These are phyloP conservation scores for Pleurozium schreberi DNA, from an alignment of 225 moss, liverwort and hornwort species.

Conservation along the genomic window DNA sequence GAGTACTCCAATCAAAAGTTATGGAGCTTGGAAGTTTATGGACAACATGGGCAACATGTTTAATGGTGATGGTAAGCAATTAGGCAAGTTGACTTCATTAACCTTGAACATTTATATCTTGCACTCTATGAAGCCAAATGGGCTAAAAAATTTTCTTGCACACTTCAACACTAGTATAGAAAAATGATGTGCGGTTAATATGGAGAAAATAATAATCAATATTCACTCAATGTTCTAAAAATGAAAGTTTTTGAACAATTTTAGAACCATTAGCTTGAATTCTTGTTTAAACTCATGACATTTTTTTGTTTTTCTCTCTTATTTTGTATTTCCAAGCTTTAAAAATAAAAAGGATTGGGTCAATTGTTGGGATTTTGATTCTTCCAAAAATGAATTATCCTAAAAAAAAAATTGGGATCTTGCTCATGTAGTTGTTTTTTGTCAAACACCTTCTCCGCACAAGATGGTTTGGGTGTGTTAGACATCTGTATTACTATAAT, in stretches of 20 bases:
- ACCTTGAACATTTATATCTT: rapidly evolving
- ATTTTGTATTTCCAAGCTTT: background rate
- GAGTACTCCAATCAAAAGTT: rapidly evolving
- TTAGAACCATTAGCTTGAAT: background rate
- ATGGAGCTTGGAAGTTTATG: background rate
- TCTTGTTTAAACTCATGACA: rapidly evolving
- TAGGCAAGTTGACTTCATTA: background rate
- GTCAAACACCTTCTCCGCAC: rapidly evolving
- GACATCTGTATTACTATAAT: rapidly evolving
- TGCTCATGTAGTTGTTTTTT: background rate
- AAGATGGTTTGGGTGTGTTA: background rate
- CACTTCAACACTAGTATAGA: background rate
- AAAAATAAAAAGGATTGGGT: rapidly evolving
- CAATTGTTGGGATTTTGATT: background rate
- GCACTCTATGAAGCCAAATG: rapidly evolving
- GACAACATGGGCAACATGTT: rapidly evolving
- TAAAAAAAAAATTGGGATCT: background rate
- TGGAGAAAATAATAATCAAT: too few species aligned
- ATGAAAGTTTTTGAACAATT: background rate
- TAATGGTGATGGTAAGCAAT: rapidly evolving
- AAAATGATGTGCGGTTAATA: background rate
- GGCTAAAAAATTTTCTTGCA: background rate
- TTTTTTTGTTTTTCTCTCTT: background rate
- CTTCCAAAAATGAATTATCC: background rate
- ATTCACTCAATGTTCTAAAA: too few species aligned